Evolutionary conservation across 1,284 basidiomycete genomes (phyloP), one percentile per base, ranked within the genome.

Genomic region (Moniliophthora roreri): DNA sequence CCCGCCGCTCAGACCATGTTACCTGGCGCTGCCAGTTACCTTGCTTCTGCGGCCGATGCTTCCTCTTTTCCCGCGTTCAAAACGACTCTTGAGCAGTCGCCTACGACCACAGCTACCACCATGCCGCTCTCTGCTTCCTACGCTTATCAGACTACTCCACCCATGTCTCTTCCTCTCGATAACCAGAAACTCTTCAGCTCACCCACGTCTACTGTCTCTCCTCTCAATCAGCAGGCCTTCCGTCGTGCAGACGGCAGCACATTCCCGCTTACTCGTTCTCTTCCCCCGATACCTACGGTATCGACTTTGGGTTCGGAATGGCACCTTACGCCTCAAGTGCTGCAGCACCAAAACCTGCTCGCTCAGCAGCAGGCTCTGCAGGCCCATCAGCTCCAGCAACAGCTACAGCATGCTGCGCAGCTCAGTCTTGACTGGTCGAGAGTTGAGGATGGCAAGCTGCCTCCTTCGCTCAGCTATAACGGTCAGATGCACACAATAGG

Each of bases 311-410:
- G 23, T 34, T 50, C 38, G 32, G 48, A 36, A 18, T 50, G 21
- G 28, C 57, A 58, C 34, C 28, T 58, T 13, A 52, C 59, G 39
- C 54, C 40, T 9, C 52, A 53, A 38, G 51, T 53, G 5, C 13
- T 52, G 4, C 41, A 36, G 13, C 41, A 48, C 15, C 44, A 48
- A 21, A 34, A 20, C 16, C 52, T 50, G 24, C 41, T 48, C 39
- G 46, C 48, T 23, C 52, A 40, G 21, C 51, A 54, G 26, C 34
- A 48, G 13, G 67, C 63, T 59, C 63, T 61, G 11, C 62, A 64
- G 39, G 65, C 63, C 26, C 61, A 64, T 15, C 54, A 48, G 38
- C 39, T 49, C 26, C 54, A 48, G n/a, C 54, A 51, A 26, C 68
- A 68, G 40, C 15, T 62, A 8, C 49, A 50, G 24, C 44, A 46